Base-by-base conservation (phyloP, 345 rosid genomes). In the Populus simonii region DNA sequence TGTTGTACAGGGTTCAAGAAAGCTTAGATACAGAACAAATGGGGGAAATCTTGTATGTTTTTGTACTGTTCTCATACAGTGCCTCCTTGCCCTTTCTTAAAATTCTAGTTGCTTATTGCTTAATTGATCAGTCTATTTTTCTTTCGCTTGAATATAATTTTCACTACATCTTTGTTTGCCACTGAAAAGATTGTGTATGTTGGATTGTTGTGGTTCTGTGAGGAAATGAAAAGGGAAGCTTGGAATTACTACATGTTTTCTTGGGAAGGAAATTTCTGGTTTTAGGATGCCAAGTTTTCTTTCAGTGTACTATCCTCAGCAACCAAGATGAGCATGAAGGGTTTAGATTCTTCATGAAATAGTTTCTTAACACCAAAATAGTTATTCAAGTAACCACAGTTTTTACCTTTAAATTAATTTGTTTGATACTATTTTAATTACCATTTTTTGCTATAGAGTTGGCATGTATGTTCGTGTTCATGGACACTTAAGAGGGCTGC, bases 401-500 rank as follows among this genome's bases (percentile, higher is more conserved):
- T 68, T 20, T 27, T 17, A 41, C 7, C 43, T 47, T 68, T 38
- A 20, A 29, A 27, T 74, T 71, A 68, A 36, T 47, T 57, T 78
- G 8, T 62, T 13, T 49, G 35, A 25, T 65, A 17, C 23, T 51
- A 20, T 23, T 18, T 70, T 66, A 55, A 39, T 80, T 41, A 62
- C 20, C 49, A 3, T 68, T 51, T 83, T 80, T 67, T 38, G 38
- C 45, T n/a, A 35, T 80, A 93, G 99, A 90, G 80, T 86, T 70
- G 98, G 97, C 72, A 90, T 83, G 84, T 96, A 96, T 87, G 98
- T 91, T 80, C 91, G 97, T 77, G 89, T 96, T 67, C 88, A 89
- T 79, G 98, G 98, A 76, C 94, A 87, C 82, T 76, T 96, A 66
- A 92, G 91, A 86, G 86, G 86, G 76, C 82, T 96, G 74, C 97